phyloP scores from a whole-genome alignment of 345 rosid genomes.

The Passiflora organensis region DNA sequence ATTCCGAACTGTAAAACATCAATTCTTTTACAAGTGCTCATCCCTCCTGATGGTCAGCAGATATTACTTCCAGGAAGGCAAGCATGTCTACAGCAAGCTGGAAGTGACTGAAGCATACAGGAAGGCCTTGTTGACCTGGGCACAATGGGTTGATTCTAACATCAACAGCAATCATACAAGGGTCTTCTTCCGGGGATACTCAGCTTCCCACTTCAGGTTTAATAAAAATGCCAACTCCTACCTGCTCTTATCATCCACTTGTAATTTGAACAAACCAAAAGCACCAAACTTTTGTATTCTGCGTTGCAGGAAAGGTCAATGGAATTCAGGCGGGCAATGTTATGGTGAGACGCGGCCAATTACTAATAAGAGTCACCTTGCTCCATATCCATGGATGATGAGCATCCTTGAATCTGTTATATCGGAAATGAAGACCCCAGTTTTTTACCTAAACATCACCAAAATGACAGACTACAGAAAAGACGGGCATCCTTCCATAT shows the following conservation, averaged over 20 bases:
- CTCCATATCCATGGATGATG: slow-evolving; percentile 70
- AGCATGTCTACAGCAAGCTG: slow-evolving; percentile 40
- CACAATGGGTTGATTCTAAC: slow-evolving; percentile 61
- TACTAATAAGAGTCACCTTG: slow-evolving; percentile 35
- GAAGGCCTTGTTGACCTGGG: slow-evolving; percentile 72
- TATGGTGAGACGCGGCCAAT: slow-evolving; percentile 41
- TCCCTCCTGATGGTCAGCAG: no score
- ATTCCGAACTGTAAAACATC: neutral
- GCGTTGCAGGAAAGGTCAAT: slow-evolving; percentile 47
- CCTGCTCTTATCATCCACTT: neutral
- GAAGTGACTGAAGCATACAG: slow-evolving; percentile 53
- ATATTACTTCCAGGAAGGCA: slow-evolving; percentile 65
- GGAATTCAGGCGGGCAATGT: slow-evolving; percentile 62
- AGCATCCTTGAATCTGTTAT: slow-evolving; percentile 54
- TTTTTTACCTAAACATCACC: slow-evolving; percentile 61
- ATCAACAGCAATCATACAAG: slow-evolving; percentile 45
- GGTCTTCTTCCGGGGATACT: slow-evolving; percentile 69
- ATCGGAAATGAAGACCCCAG: slow-evolving; percentile 65
- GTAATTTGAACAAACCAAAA: neutral
- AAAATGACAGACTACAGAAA: slow-evolving; percentile 60
- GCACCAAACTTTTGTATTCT: neutral
- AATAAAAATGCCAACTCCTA: neutral
- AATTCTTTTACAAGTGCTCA: neutral
- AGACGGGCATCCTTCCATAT: slow-evolving; percentile 74
- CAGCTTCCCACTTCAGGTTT: slow-evolving; percentile 76